Base-by-base conservation (phyloP, 768 basidiomycete genomes). In the Rossbeevera mucosa region DNA sequence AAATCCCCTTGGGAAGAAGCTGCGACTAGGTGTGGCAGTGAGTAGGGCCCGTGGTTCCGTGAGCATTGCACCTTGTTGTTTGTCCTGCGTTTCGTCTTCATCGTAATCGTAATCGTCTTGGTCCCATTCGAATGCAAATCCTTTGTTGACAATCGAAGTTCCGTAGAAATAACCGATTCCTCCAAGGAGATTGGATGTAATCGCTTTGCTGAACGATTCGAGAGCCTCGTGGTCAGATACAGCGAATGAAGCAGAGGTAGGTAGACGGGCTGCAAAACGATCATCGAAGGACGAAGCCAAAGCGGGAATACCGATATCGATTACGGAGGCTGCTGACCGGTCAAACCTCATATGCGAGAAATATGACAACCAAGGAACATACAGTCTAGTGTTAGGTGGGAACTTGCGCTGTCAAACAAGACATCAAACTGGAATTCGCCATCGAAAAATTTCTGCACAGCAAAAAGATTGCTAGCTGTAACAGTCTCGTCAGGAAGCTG, bases 161-260 rank as follows among this genome's bases (percentile, higher is more conserved):
- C 94, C 94, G 61, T 94, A 88, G 71, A 94, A 98, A 71, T 96
- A 97, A 11, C 94, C 94, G 31, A 98, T 83, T 18, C 94, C 94
- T 49, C 91, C 94, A 11, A 97, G 71, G 41, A 97, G 79, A 65
- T 93, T 97, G 1, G 94, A 86, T 0, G 94, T 95, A 52, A 95
- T 82, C 5, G 84, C 85, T 63, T 89, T 87, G 2, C 93, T 95
- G 66, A 97, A 97, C 0, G 74, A 73, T 48, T 81, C 73, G 18
- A 93, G 71, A 2, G 74, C 70, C 24, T 75, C 69, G 26, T 77
- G 67, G 56, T 71, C 76, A 13, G 80, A 74, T 2, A 71, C 70
- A 18, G 72, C 64, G 58, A 78, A 82, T 48, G 81, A 78, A 1
- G 76, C 60, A 5, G 85, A 81, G 33, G 84, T 74, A 9, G 91